phyloP scores from a whole-genome alignment of 768 basidiomycete genomes.

The Mrakia gelida region DNA sequence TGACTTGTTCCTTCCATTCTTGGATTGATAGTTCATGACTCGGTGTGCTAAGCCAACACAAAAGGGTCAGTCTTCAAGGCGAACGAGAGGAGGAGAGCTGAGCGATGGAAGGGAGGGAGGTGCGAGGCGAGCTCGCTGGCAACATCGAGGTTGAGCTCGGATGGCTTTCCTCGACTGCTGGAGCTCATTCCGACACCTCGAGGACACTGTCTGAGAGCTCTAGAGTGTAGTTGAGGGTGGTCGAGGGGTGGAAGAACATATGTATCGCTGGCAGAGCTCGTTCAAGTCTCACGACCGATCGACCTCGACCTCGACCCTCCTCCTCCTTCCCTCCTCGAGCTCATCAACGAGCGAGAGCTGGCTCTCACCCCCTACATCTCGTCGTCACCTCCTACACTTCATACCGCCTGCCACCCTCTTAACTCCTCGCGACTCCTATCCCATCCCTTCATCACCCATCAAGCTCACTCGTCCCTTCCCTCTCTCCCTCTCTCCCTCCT shows the following conservation, averaged over 20 bases:
- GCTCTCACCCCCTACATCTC: background rate
- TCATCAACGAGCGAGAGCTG: background rate
- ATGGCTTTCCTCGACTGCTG: background rate
- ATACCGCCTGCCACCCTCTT: background rate
- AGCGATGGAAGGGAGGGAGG: background rate
- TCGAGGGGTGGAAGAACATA: no score
- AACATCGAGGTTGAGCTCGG: background rate
- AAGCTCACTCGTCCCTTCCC: slow-evolving; percentile 15
- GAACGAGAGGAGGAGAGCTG: background rate
- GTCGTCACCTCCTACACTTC: background rate
- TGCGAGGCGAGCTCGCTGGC: background rate
- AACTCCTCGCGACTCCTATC: background rate
- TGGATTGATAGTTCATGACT: slow-evolving; percentile 69
- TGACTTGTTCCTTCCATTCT: no score
- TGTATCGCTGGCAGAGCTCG: no score
- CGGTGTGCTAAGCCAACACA: slow-evolving; percentile 97
- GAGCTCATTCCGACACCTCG: background rate
- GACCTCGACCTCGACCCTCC: background rate
- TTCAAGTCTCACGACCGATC: background rate
- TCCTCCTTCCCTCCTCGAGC: background rate
- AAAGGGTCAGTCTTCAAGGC: slow-evolving; percentile 60
- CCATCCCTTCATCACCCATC: background rate
- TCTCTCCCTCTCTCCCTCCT: background rate
- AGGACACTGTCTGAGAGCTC: background rate
- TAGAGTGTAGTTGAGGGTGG: background rate